Evolutionary conservation across 805 yeast species (phyloP), one percentile per base, ranked within the genome.

Genomic region (Ogataea pini): DNA sequence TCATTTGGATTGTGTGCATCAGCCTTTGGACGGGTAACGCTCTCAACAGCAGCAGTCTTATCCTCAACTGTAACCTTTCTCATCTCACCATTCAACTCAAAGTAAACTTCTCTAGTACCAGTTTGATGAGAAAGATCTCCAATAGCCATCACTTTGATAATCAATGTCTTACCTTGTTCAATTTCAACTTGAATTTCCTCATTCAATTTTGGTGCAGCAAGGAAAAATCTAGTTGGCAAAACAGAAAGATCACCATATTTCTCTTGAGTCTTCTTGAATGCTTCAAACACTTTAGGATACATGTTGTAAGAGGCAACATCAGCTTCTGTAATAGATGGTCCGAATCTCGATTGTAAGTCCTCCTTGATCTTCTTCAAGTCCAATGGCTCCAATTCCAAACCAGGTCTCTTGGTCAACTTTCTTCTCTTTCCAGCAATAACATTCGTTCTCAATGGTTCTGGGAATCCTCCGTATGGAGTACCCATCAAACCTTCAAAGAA

Each of bases 401-500:
- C 99, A 37, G 99, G 99, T 73, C 99, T 85, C 58, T 77, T 73
- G 53, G 83, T 80, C 71, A 94, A 80, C 73, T 89, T 89, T 73
- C 87, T 83, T 75, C 99, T 86, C 84, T 90, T 90, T 69, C 91
- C 95, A 63, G 83, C 82, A 64, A 94, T 82, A 54, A 94, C 80
- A 69, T 91, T 89, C 33, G 96, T 78, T 74, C 99, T 85, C 71
- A 94, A 78, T 33, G 99, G 99, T 74, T 94, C 99, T 51, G 99
- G 99, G 96, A 94, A 94, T 7, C 99, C 99, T 59, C 99, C 99
- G 68, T 89, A 89, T 64, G 99, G 99, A 58, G 94, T 94, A 68
- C 99, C 99, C 88, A 94, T 94, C 69, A 94, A 80, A 62, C 99
- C 99, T 77, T 94, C 96, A 80, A 94, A 90, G 82, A 94, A 94